Percentiles rank a stretch among this genome's conserved stretches.
These are phyloP conservation scores for Ligustrum vulgare DNA, from an alignment of 257 asterid genomes.

Conservation along the genomic window DNA sequence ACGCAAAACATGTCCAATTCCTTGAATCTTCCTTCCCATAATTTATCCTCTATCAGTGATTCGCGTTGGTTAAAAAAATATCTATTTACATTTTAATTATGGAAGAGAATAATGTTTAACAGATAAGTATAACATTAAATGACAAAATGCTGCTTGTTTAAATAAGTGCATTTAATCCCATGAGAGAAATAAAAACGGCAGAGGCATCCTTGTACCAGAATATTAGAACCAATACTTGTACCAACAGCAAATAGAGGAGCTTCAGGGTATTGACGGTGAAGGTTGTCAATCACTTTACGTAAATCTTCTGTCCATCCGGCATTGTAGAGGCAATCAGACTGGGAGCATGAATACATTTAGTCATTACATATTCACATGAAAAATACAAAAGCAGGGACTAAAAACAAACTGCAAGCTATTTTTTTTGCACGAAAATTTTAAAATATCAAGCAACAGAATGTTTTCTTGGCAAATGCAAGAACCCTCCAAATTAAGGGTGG, in stretches of 20 bases:
- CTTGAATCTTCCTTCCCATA: background rate
- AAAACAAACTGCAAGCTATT: slow-evolving; percentile 11
- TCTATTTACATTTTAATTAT: background rate
- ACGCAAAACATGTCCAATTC: background rate
- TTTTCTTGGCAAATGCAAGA: background rate
- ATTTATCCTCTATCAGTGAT: background rate
- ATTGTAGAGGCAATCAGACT: slow-evolving; percentile 87
- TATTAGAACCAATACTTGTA: slow-evolving; percentile 93
- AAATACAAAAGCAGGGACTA: slow-evolving; percentile 1
- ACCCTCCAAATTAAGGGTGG: background rate
- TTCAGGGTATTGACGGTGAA: slow-evolving; percentile 61
- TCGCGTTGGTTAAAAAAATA: background rate
- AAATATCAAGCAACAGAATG: background rate
- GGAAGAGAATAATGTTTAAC: background rate
- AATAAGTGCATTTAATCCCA: background rate
- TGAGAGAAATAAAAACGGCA: background rate
- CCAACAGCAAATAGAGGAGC: slow-evolving; percentile 83
- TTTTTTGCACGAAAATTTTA: background rate
- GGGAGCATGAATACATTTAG: slow-evolving; percentile 31
- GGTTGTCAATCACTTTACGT: slow-evolving; percentile 65
- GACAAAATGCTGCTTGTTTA: slow-evolving; percentile 11
- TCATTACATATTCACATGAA: slow-evolving; percentile 14
- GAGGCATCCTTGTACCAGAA: slow-evolving; percentile 56
- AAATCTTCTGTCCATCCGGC: slow-evolving; percentile 93
- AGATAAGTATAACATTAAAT: slow-evolving; percentile 7